Base-by-base conservation (phyloP, 164 flowering plant species). In the Piper longum region DNA sequence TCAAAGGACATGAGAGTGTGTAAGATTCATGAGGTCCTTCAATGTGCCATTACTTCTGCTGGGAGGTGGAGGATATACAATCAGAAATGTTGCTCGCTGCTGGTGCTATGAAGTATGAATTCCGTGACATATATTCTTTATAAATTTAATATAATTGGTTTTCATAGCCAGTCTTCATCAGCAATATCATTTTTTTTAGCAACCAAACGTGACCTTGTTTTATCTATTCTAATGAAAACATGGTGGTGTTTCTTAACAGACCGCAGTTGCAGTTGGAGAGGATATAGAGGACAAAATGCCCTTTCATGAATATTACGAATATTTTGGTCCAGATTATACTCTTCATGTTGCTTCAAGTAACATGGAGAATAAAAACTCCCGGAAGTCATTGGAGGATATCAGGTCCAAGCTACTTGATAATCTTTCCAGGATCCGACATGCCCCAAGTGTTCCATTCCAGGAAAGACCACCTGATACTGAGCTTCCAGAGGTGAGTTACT, bases 271-370 rank as follows among this genome's bases (percentile, higher is more conserved):
- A 43, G 80, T 87, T 65, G 95, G 90, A 43, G 45, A 84, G 18
- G 96, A 88, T 67, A 74, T 88, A 69, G 96, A 88, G 62, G 89
- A 88, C 73, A 83, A 86, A 75, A 81, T 88, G 85, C 91, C 91
- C 51, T 81, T 77, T 16, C 91, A 88, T 78, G 96, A 86, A 59
- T 88, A 88, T 66, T 86, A 78, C 60, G 96, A 88, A 69, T 86
- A 88, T 64, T 86, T 88, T 75, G 91, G 96, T 67, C 96, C 96
- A 59, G 91, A 86, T 65, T 87, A 85, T 69, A 79, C 87, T 52
- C 86, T 88, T 69, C 88, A 86, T 75, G 91, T 88, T 73, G 88
- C 89, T 61, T 89, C 96, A 41, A 88, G 96, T 79, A 88, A 88
- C 72, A 88, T 88, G 96, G 96, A 88, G 72, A 86, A 88, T 59